Conservation (phyloP, 208 protist genomes). For the Crithidia acanthocephali region DNA sequence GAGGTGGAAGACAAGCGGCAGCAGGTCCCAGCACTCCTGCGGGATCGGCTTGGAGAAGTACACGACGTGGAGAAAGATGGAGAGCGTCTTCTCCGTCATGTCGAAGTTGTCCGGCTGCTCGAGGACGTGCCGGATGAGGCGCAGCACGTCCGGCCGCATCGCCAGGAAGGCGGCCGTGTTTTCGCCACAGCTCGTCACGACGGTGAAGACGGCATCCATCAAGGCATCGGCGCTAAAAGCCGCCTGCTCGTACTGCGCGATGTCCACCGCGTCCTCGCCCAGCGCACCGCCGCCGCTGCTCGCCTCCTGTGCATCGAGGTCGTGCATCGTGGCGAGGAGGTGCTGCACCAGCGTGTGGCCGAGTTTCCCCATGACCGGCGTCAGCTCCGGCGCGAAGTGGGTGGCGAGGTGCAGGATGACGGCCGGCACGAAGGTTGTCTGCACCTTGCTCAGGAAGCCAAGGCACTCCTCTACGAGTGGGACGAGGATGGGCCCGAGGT, state of each 20-base stretch:
- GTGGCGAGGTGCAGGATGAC: constrained; percentile 84
- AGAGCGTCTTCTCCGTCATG: constrained; percentile 84
- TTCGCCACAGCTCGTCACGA: constrained; percentile 61
- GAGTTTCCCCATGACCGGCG: constrained; percentile 73
- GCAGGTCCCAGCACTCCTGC: constrained; percentile 65
- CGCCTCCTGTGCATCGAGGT: constrained; percentile 62
- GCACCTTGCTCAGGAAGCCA: constrained; percentile 75
- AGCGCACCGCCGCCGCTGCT: constrained; percentile 8
- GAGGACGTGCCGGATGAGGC: constrained; percentile 57
- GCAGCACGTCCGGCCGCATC: constrained; percentile 70
- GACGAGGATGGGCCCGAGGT: constrained; percentile 68
- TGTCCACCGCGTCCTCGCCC: constrained; percentile 10
- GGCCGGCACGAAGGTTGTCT: constrained; percentile 85
- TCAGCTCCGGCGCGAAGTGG: constrained; percentile 87
- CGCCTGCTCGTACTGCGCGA: constrained; percentile 52
- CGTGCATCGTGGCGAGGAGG: constrained; percentile 81
- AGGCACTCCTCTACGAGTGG: constrained; percentile 89
- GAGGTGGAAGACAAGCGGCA: constrained; percentile 65
- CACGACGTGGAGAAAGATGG: constrained; percentile 71
- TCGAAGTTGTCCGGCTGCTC: constrained; percentile 78
- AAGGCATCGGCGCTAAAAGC: constrained; percentile 78
- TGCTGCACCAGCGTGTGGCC: constrained; percentile 74
- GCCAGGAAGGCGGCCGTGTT: constrained; percentile 49
- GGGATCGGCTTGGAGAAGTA: constrained; percentile 75
- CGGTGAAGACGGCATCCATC: constrained; percentile 77